Evolutionary conservation across 257 asterid genomes (phyloP), one percentile per base, ranked within the genome.

Genomic region (Petunia axillaris): DNA sequence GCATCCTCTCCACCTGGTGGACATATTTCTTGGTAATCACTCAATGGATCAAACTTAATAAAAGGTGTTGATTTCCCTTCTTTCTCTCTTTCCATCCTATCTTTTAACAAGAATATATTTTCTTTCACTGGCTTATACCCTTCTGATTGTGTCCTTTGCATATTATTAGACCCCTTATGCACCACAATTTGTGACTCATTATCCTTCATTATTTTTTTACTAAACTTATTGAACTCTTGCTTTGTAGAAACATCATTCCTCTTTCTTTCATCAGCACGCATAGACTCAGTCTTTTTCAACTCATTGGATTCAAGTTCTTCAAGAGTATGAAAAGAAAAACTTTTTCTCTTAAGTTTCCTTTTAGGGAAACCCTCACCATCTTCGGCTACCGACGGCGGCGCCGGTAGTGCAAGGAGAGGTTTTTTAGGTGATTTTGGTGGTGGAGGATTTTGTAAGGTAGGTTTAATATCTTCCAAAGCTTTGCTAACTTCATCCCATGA

Each of bases 401-500:
- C 79, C 63, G 13, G 14, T 39, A 82, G 55, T 64, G 76, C 64
- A 44, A 84, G 50, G 52, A 71, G 65, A 13, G 15, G 1, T 15
- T 82, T 60, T 1, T 43, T 8, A 6, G 80, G 79, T 52, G 52
- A 73, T 25, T 40, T 39, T 59, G 15, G 39, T 39, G 84, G 89
- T 39, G 79, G 77, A 44, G 83, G 85, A 81, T 44, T 85, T 14
- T 81, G 70, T 10, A 87, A 15, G 4, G 86, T 76, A n/a, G 98
- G 92, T 46, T 91, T 95, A 64, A 95, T 83, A 55, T 89, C 93
- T 74, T 93, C 95, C 59, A 95, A 60, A 1, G 90, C 93, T 77
- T 93, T 93, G 92, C 98, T 93, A 66, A 95, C 96, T 75, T 95
- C 98, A 58, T 92, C 95, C 99, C 99, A 95, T 4, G 98, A 76